phyloP scores from a whole-genome alignment of 2,329 filamentous ascomycete genomes.

The Alternaria brassicae region DNA sequence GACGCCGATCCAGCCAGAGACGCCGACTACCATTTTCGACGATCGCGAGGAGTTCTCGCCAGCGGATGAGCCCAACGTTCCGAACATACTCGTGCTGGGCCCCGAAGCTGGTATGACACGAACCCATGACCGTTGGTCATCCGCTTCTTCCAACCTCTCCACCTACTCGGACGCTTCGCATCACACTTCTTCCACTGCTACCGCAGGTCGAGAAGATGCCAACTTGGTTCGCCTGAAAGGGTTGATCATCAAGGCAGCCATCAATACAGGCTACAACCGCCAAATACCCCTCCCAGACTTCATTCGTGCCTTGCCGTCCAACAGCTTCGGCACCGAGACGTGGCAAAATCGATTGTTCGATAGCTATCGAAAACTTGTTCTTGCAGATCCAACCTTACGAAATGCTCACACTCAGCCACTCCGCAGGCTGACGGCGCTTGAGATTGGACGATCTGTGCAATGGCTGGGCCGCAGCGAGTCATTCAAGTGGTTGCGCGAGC shows the following conservation, averaged over 20 bases:
- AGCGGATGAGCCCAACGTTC: constrained; percentile 73
- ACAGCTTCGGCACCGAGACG: constrained; percentile 76
- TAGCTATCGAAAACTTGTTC: constrained; percentile 80
- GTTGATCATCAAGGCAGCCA: constrained; percentile 82
- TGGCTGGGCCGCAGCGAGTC: constrained; percentile 76
- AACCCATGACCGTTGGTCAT: constrained; percentile 78
- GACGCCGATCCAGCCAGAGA: constrained; percentile 70
- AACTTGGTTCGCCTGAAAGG: constrained; percentile 80
- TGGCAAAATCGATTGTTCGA: constrained; percentile 76
- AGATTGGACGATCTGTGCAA: constrained; percentile 79
- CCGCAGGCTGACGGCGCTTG: constrained; percentile 70
- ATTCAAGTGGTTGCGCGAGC: constrained; percentile 80
- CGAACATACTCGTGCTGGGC: constrained; percentile 87
- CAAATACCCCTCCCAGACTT: constrained; percentile 72
- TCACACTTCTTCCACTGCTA: constrained; percentile 73
- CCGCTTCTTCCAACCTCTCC: constrained; percentile 74
- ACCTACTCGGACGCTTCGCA: constrained; percentile 74
- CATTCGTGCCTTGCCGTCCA: constrained; percentile 75
- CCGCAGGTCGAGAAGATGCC: constrained; percentile 72
- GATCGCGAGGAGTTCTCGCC: constrained; percentile 81
- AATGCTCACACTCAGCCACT: constrained; percentile 58
- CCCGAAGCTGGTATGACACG: constrained; percentile 63
- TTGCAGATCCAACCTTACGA: constrained; percentile 72
- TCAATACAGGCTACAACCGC: constrained; percentile 81
- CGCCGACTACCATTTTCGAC: constrained; percentile 93